These are phyloP conservation scores for Thalassiosira sp. DNA, from an alignment of 352 stramenopile species.

Conservation along the genomic window DNA sequence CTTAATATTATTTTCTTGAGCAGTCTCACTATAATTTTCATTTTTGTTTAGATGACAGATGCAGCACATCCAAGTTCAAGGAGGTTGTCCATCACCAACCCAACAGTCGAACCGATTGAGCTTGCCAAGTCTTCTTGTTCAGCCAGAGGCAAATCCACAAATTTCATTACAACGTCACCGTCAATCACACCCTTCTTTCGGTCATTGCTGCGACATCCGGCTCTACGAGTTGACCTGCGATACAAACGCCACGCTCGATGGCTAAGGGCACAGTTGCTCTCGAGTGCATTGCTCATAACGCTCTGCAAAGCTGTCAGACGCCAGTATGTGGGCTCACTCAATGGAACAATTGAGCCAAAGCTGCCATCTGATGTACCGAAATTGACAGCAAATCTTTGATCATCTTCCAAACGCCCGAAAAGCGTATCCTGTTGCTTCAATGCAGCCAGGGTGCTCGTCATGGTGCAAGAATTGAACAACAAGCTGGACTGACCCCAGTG, in stretches of 20 bases:
- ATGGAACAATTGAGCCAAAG: slow-evolving; percentile 65
- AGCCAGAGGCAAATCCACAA: slow-evolving; percentile 68
- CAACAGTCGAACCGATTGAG: slow-evolving; percentile 81
- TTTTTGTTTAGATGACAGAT: slow-evolving; percentile 34
- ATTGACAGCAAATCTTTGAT: slow-evolving; percentile 74
- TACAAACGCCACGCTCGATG: slow-evolving; percentile 76
- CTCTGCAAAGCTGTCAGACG: slow-evolving; percentile 78
- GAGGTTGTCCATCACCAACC: slow-evolving; percentile 82
- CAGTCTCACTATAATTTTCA: no score
- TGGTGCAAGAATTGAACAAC: slow-evolving; percentile 75
- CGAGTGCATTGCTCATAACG: slow-evolving; percentile 81
- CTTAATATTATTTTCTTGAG: no score
- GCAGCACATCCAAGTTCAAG: slow-evolving; percentile 70
- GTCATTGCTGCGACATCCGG: slow-evolving; percentile 74
- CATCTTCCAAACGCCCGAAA: slow-evolving; percentile 74
- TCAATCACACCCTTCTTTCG: slow-evolving; percentile 82
- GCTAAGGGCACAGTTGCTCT: slow-evolving; percentile 79
- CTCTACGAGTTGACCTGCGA: slow-evolving; percentile 60
- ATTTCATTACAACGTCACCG: slow-evolving; percentile 75
- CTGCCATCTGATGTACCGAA: slow-evolving; percentile 79
- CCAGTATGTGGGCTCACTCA: slow-evolving; percentile 82
- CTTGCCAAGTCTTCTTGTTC: slow-evolving; percentile 82
- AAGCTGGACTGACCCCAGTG: slow-evolving; percentile 78
- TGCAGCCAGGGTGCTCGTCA: slow-evolving; percentile 66
- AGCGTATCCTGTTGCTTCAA: slow-evolving; percentile 80